Base-by-base conservation (phyloP, 768 basidiomycete genomes). In the Tricholoma sp. region DNA sequence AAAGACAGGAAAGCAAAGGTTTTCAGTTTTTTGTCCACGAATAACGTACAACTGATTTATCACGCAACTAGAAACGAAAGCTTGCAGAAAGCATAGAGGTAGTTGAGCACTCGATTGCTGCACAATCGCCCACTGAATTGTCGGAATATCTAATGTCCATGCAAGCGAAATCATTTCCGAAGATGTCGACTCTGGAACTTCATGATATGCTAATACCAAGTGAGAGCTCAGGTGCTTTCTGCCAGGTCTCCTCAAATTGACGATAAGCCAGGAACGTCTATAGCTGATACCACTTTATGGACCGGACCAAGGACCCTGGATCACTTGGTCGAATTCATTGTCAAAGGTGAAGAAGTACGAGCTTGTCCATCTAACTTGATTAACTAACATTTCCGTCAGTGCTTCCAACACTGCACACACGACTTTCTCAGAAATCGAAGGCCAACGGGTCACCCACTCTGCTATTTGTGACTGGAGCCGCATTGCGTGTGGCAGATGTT, bases 401-500 rank as follows among this genome's bases (percentile, higher is more conserved):
- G 61, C 74, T 86, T 51, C 92, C 88, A 55, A 78, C 74, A 52
- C 74, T 94, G 28, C 83, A 80, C 63, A 80, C 79, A 59, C 83
- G 91, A 55, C 72, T 98, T 10, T 76, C 79, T 28, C 93, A 96
- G 68, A 78, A 76, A 62, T 83, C 93, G 50, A 91, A 91, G 66
- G 74, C 77, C 48, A 81, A 79, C 57, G 94, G 93, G n/a, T 81
- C 92, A 37, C 96, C 96, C 2, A 91, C 92, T 2, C 74, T 97
- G 42, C 72, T 99, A 11, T 89, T 93, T 65, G 69, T 98, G 45
- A 81, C 92, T 13, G 84, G 86, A 28, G 91, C 94, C n/a, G 96
- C 96, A 4, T 77, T 98, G 34, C 82, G 96, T 51, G 94, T 94
- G n/a, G 87, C 85, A 51, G 93, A 98, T 70, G 82, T 94, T 17